Evolutionary conservation across 1,139 yeast genomes (phyloP), one percentile per base, ranked within the genome.

Genomic region (Tardiomyces blankii): DNA sequence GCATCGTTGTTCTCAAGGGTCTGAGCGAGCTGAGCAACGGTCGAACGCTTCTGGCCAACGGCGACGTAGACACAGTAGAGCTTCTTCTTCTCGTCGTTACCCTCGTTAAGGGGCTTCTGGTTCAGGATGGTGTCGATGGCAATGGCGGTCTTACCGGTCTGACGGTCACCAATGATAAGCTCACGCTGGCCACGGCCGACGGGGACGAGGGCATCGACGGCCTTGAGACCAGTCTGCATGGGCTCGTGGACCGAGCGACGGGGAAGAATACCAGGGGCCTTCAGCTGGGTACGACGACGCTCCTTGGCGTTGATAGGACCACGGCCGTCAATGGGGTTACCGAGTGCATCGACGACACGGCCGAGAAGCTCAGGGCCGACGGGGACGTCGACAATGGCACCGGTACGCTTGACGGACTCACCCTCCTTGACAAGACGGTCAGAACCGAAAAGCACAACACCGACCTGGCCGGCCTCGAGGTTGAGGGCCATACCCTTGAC

Each of bases 131-230:
- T 82, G 75, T 91, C 98, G 64, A 91, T 73, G 63, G 97, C 98
- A 64, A 91, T 96, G 59, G 97, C 96, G 67, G 98, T 91, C 81
- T 91, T 91, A 84, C 98, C 98, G 64, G 98, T 91, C 79, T 91
- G 98, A 82, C 98, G 91, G 74, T 91, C 98, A 83, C 98, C 98
- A 70, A 91, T 91, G 68, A 91, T 91, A 85, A 91, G 78, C 79
- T 91, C 98, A 86, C 98, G 93, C 78, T 91, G 98, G 71, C 98
- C 98, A 84, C 98, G 93, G 70, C 98, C 98, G 65, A 91, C 75
- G 73, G 98, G 98, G 72, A 91, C 99, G 67, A 91, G 83, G 68
- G 98, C 94, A 70, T 91, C 99, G 64, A 91, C 96, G 55, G 97
- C 83, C 81, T 93, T 91, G 69, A 91, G 85, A 82, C 98, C 99